phyloP scores from a whole-genome alignment of 2,329 filamentous ascomycete genomes.

The Ciborinia camelliae region DNA sequence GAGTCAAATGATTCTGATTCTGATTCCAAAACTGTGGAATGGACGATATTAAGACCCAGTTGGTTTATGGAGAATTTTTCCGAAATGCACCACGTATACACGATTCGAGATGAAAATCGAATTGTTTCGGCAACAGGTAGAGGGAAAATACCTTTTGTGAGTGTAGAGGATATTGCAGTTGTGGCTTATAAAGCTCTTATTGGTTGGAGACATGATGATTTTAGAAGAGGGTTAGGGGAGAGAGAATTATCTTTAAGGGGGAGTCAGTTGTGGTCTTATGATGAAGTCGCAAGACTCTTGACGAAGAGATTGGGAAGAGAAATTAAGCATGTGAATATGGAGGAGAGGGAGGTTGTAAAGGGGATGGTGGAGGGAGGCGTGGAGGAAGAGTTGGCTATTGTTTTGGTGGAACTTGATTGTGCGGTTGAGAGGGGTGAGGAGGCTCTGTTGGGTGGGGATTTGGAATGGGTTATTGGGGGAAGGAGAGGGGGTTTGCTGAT shows the following conservation, averaged over 20 bases:
- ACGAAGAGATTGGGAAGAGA: background rate
- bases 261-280: constrained; percentile 33
- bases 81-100: constrained; percentile 34
- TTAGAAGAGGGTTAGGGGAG: background rate
- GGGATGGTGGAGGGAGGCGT: background rate
- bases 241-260: background rate
- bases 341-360: background rate
- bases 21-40: constrained; percentile 40
- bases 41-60: constrained; percentile 44
- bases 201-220: background rate
- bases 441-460: background rate
- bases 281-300: background rate
- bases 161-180: background rate
- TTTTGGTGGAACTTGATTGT: constrained; percentile 5
- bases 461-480: constrained; percentile 1
- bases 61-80: constrained; percentile 52
- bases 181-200: constrained; percentile 1
- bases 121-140: constrained; percentile 44
- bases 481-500: background rate
- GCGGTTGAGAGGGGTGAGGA: constrained; percentile 6
- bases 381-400: background rate
- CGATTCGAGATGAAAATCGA: constrained; percentile 41
- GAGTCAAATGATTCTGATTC: background rate
- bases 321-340: background rate
- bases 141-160: constrained; percentile 4